Percentiles rank a stretch among this genome's conserved stretches.
Evolutionary conservation across 139 green algal species (phyloP).

Genomic region (Coccomyxa sp.): DNA sequence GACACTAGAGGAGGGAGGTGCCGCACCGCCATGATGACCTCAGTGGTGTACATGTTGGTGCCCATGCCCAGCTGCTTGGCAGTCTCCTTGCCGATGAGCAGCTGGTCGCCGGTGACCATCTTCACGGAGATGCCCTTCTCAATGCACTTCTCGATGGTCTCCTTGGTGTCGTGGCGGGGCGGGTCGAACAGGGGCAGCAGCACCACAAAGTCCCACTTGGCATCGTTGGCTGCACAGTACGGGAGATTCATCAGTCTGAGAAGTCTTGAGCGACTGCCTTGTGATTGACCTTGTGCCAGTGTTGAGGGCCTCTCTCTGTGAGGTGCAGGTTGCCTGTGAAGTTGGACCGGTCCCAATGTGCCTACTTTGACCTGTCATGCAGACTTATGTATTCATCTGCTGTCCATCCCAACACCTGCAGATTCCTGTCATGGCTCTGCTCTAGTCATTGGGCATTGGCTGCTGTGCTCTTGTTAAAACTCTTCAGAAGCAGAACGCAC

Average conservation of each 20-base stretch:
- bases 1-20: too few relatives aligned
- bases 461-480: too few relatives aligned
- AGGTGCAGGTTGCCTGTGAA: too few relatives aligned
- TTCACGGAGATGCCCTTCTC: constrained; percentile 69
- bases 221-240: not conserved
- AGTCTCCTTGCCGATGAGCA: constrained; percentile 82
- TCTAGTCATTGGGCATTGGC: too few relatives aligned
- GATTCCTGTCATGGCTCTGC: too few relatives aligned
- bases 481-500: too few relatives aligned
- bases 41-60: constrained; percentile 66
- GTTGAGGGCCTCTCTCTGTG: too few relatives aligned
- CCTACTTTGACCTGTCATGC: too few relatives aligned
- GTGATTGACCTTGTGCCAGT: not conserved
- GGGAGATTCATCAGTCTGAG: not conserved
- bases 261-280: not conserved
- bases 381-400: too few relatives aligned
- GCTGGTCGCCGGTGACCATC: constrained; percentile 88
- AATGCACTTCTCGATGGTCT: constrained; percentile 69
- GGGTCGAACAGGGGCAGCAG: constrained; percentile 82
- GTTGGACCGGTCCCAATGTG: too few relatives aligned
- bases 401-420: too few relatives aligned
- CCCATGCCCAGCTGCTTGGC: constrained; percentile 82
- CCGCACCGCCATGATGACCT: constrained; percentile 44
- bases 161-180: constrained; percentile 77
- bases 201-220: constrained; percentile 58